These are phyloP conservation scores for Cladorrhinum samala DNA, from an alignment of 495 filamentous ascomycete genomes.

Conservation along the genomic window DNA sequence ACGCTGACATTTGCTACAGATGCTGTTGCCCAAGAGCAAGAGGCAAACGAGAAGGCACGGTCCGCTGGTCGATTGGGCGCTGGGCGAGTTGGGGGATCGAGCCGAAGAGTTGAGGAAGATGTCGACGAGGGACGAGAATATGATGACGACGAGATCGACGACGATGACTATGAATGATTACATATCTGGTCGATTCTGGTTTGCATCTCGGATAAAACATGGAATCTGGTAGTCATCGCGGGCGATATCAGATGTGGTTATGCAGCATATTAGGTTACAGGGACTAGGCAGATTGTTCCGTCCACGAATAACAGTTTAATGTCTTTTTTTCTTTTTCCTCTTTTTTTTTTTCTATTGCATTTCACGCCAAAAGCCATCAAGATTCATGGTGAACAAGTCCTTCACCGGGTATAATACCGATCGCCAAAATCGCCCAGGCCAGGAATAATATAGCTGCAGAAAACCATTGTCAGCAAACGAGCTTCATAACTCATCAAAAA, in stretches of 20 bases:
- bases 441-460: conserved; percentile 82
- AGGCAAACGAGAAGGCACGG: conserved; percentile 5
- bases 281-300: not conserved
- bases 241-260: too few relatives aligned
- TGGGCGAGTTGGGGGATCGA: conserved; percentile 15
- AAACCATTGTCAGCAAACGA: conserved; percentile 2
- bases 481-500: too few relatives aligned
- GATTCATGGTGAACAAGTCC: too few relatives aligned
- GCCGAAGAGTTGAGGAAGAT: conserved; percentile 27
- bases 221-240: not conserved
- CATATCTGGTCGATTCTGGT: not conserved
- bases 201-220: too few relatives aligned
- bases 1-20: too few relatives aligned
- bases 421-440: conserved; percentile 97
- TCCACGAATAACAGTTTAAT: not conserved
- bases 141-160: conserved; percentile 38
- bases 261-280: not conserved
- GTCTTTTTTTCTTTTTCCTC: conserved; percentile 1
- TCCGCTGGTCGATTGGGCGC: conserved; percentile 4
- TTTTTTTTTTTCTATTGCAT: not conserved
- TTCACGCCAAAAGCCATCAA: too few relatives aligned
- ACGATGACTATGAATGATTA: conserved; percentile 37
- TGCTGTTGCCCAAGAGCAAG: conserved; percentile 38
- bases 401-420: conserved; percentile 85
- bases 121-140: conserved; percentile 41